These are phyloP conservation scores for Yamadazyma diospyri DNA, from an alignment of 1,139 yeast genomes.

Conservation along the genomic window DNA sequence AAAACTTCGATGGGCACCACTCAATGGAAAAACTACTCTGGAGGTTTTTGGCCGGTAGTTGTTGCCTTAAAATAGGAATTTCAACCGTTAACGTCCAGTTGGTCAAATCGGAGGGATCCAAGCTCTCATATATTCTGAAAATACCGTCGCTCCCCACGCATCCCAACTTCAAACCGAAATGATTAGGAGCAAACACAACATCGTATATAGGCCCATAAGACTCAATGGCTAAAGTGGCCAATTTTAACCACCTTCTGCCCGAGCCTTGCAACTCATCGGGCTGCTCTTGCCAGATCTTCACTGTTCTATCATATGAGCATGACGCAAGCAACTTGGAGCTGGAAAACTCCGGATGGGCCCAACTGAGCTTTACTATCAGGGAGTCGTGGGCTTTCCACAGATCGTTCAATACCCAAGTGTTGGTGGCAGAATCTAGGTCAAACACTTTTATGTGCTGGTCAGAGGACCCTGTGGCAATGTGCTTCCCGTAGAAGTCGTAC, in stretches of 20 bases:
- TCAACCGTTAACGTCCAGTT: conserved; percentile 81
- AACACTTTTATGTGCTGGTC: conserved; percentile 91
- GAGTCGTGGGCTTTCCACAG: conserved; percentile 96
- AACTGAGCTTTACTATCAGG: conserved; percentile 71
- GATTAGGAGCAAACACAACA: conserved; percentile 85
- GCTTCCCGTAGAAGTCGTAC: conserved; percentile 86
- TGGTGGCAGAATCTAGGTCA: conserved; percentile 55
- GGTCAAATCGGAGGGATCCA: conserved; percentile 81
- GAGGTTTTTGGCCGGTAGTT: conserved; percentile 68
- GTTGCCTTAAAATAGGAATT: conserved; percentile 56
- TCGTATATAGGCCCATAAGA: conserved; percentile 88
- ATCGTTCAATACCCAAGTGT: conserved; percentile 76
- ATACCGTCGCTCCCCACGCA: conserved; percentile 90
- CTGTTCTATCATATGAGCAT: conserved; percentile 85
- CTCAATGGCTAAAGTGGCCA: conserved; percentile 72
- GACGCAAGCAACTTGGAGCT: conserved; percentile 71
- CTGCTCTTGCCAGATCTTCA: conserved; percentile 88
- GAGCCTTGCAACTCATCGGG: conserved; percentile 70
- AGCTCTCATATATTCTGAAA: conserved; percentile 79
- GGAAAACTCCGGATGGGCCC: conserved; percentile 96
- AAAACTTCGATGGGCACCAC: conserved; percentile 91
- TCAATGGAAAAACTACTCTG: conserved; percentile 85
- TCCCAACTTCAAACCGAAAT: conserved; percentile 77
- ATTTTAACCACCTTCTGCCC: conserved; percentile 77
- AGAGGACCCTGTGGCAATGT: conserved; percentile 87